Percentiles rank a stretch among this genome's conserved stretches.
Conservation (phyloP, 139 green algal genomes). For the Haematococcus lacustris region DNA sequence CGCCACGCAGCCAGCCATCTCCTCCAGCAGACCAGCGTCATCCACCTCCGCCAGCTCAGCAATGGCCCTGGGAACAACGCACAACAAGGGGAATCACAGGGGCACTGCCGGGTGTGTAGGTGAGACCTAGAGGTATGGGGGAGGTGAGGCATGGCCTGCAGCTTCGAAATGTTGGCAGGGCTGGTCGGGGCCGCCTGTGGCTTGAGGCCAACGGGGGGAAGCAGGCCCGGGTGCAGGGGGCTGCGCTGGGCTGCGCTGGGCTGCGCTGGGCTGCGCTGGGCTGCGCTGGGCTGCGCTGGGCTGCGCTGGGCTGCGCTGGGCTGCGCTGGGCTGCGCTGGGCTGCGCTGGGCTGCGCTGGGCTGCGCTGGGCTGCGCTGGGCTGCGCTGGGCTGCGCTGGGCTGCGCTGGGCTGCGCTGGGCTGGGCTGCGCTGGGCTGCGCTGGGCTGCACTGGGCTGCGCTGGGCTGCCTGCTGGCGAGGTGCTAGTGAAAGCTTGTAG, state of each 20-base stretch:
- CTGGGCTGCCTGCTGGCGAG: background rate
- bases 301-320: too few species aligned
- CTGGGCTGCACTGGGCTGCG: background rate
- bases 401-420: background rate
- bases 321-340: too few species aligned
- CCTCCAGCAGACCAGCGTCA: conserved; percentile 29
- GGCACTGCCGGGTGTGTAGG: background rate
- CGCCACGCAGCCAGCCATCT: conserved; percentile 21
- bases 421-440: background rate
- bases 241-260: too few species aligned
- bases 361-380: too few species aligned
- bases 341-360: too few species aligned
- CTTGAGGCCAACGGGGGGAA: too few species aligned
- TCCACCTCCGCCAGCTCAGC: conserved; percentile 40
- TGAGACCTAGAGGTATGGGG: background rate
- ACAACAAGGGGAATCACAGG: background rate
- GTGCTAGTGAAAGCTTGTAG: background rate
- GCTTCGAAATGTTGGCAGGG: too few species aligned
- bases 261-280: too few species aligned
- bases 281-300: too few species aligned
- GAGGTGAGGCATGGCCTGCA: background rate
- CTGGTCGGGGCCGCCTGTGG: background rate
- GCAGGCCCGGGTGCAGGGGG: too few species aligned
- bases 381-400: background rate
- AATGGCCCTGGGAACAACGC: conserved; percentile 18